Evolutionary conservation across 164 flowering plant species (phyloP).

Genomic region (Nelumbo lutea): DNA sequence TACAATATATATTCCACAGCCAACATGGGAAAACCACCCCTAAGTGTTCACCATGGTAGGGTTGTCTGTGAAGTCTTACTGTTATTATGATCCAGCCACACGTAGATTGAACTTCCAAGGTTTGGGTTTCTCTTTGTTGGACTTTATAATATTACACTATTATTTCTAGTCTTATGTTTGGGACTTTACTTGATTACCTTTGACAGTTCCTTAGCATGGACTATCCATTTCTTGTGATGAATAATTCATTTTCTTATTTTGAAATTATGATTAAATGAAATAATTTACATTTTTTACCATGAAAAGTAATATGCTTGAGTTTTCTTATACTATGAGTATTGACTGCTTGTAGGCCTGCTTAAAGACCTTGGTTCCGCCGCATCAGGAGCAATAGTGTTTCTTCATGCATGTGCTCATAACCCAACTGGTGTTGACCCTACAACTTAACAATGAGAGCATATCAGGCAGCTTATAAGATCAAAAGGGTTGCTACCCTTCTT

Average conservation of each 20-base stretch:
- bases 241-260: not conserved
- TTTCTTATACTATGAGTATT: not conserved
- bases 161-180: not conserved
- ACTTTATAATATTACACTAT: not conserved
- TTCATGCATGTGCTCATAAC: slow-evolving; percentile 99
- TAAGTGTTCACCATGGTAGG: slow-evolving; percentile 84
- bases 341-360: slow-evolving; percentile 52
- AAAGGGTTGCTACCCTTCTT: slow-evolving; percentile 85
- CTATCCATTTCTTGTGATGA: not conserved
- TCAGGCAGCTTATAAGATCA: slow-evolving; percentile 84
- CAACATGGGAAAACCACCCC: slow-evolving; percentile 99
- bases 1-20: slow-evolving; percentile 76
- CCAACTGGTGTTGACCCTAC: slow-evolving; percentile 99
- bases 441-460: slow-evolving; percentile 86
- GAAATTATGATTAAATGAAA: not conserved
- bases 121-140: slow-evolving; percentile 14
- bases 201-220: not conserved
- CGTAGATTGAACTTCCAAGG: slow-evolving; percentile 91
- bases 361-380: slow-evolving; percentile 91
- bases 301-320: not conserved
- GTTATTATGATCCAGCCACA: slow-evolving; percentile 90
- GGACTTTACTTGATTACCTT: not conserved
- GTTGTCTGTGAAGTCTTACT: slow-evolving; percentile 75
- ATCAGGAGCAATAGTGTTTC: slow-evolving; percentile 85
- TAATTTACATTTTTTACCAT: not conserved